Evolutionary conservation across 306 rosid genomes (phyloP), one percentile per base, ranked within the genome.

Genomic region (Arachis stenosperma): DNA sequence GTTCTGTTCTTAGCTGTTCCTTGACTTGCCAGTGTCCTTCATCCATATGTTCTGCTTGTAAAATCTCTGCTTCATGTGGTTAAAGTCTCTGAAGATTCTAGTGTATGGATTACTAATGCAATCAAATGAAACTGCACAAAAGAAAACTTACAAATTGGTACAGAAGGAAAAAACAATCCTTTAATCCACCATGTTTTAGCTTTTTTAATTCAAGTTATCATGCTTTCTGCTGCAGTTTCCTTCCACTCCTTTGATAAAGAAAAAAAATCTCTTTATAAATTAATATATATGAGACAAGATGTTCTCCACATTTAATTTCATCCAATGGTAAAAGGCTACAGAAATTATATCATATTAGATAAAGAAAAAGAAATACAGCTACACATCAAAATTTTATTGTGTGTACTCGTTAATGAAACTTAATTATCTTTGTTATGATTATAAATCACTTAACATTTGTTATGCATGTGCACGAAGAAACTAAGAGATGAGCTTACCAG

Each of bases 401-500:
- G 27, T 22, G 27, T 22, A 22, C 27, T 22, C 1, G 27, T 22
- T 22, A 22, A 22, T 22, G 27, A 22, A 22, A 22, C 27, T 22
- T 22, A 22, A 22, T 22, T 22, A 22, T 22, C 1, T 22, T 22
- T 22, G 27, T 22, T 22, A 22, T 22, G 27, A 22, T 22, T 22
- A 22, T 22, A 0, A 22, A 22, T 22, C 27, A 22, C 27, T 22
- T 22, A 22, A 22, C 27, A 22, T 22, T 22, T 22, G 83, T 70
- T 75, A 64, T 83, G 81, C 61, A 70, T 83, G 74, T 85, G 36
- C 65, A 10, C 57, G 81, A 71, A 83, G 92, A 86, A 85, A 90
- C 93, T 93, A 61, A 83, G 89, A 70, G 97, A 93, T 73, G 98
- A 93, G 84, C 81, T 93, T 61, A 80, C 86, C 6, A 83, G 87